phyloP scores from a whole-genome alignment of 208 protist species.

The Ichthyophonus hoferi region DNA sequence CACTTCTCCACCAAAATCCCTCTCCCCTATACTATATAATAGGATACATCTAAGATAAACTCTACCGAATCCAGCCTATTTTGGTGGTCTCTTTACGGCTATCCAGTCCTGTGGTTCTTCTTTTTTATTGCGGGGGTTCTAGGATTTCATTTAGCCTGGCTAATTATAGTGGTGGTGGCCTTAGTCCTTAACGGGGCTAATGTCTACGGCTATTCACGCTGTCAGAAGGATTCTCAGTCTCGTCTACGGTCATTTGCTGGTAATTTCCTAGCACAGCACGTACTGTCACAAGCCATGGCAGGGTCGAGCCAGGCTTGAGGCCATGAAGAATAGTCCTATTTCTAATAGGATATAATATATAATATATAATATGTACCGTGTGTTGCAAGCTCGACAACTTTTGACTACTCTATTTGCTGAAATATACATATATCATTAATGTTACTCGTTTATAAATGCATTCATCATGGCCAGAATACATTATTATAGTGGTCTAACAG shows the following conservation, averaged over 20 bases:
- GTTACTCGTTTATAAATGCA: no score
- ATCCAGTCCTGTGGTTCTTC: constrained; percentile 41
- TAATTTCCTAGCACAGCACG: not conserved
- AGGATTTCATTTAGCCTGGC: constrained; percentile 20
- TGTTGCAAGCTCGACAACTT: no score
- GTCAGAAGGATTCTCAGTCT: constrained; percentile 27
- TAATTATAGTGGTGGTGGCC: constrained; percentile 42
- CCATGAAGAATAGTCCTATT: no score
- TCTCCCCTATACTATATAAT: no score
- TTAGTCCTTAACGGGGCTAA: constrained; percentile 45
- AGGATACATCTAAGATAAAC: not conserved
- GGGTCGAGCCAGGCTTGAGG: no score
- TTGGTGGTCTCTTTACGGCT: constrained; percentile 49
- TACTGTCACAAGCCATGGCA: not conserved
- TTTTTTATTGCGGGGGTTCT: constrained; percentile 41
- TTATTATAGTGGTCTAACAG: no score
- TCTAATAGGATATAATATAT: no score
- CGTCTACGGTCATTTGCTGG: not conserved
- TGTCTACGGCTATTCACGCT: constrained; percentile 52
- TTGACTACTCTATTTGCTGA: no score
- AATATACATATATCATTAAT: no score
- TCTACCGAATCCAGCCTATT: constrained; percentile 46
- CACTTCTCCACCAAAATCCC: no score
- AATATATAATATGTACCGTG: no score
- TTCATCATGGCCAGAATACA: no score